phyloP scores from a whole-genome alignment of 352 stramenopile species.

The Phytopythium delawarense region DNA sequence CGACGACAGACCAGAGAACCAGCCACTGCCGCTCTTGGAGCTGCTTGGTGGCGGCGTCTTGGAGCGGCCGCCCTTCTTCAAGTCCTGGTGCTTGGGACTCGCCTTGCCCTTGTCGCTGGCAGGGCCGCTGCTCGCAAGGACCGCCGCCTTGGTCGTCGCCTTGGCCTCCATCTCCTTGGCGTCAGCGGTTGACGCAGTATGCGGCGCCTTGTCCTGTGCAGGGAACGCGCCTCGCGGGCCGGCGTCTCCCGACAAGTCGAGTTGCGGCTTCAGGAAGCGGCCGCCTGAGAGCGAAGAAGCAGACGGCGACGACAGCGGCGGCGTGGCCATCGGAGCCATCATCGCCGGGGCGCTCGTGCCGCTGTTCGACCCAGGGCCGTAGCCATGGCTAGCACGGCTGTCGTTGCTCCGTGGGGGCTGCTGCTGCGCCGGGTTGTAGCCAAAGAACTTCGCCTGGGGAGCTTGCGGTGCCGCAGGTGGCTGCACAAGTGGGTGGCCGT shows the following conservation, averaged over 20 bases:
- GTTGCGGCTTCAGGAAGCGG: constrained; percentile 26
- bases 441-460: constrained; percentile 4
- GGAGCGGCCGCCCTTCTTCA: constrained; percentile 56
- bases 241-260: constrained; percentile 42
- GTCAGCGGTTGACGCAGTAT: constrained; percentile 5
- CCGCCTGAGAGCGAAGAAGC: background rate
- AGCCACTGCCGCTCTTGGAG: constrained; percentile 40
- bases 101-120: constrained; percentile 69
- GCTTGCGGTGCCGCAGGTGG: background rate
- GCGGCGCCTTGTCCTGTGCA: constrained; percentile 16
- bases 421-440: constrained; percentile 15
- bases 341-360: constrained; percentile 3
- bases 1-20: constrained; percentile 56
- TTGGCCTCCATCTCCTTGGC: constrained; percentile 17
- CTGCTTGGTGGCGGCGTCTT: constrained; percentile 80
- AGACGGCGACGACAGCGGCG: constrained; percentile 2
- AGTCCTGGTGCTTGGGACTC: constrained; percentile 60
- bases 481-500: constrained; percentile 10
- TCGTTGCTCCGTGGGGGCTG: constrained; percentile 30
- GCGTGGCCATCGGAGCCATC: constrained; percentile 7
- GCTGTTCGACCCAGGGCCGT: constrained; percentile 2
- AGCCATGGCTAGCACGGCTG: constrained; percentile 21
- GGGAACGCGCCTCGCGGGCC: constrained; percentile 19
- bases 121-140: constrained; percentile 32
- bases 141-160: constrained; percentile 12